A percentile compares a stretch with the other conserved stretches of the same genome.
phyloP scores from a whole-genome alignment of 306 rosid genomes.

The Sphenostylis stenocarpa region DNA sequence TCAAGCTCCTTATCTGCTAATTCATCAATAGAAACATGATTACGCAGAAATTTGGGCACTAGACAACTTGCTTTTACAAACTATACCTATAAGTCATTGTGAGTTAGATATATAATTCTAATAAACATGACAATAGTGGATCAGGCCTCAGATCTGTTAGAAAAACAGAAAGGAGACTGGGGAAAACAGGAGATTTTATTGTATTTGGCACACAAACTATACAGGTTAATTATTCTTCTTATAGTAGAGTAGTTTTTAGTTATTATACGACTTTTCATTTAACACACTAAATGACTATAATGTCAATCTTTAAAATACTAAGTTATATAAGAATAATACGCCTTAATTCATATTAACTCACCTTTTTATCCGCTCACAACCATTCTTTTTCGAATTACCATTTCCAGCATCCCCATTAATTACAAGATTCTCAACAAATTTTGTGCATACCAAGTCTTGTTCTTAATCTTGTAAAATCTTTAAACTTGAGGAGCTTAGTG shows the following conservation, averaged over 20 bases:
- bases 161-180: background rate
- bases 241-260: background rate
- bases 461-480: background rate
- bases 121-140: constrained; percentile 9
- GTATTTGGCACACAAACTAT: no score
- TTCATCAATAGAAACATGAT: constrained; percentile 25
- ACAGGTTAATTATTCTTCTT: no score
- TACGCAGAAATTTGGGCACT: background rate
- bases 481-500: background rate
- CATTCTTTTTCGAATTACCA: no score
- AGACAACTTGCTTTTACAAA: background rate
- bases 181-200: background rate
- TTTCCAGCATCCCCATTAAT: background rate
- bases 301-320: no score
- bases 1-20: constrained; percentile 87
- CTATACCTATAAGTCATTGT: background rate
- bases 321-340: no score
- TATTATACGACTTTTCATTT: background rate
- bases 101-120: background rate
- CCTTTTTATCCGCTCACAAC: background rate
- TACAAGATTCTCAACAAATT: background rate
- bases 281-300: no score
- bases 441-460: background rate
- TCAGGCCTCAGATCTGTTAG: background rate
- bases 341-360: background rate